A percentile compares a stretch with the other conserved stretches of the same genome.
Evolutionary conservation across 176 grass and related monocot genomes (phyloP).

Genomic region (Oryza officinalis): DNA sequence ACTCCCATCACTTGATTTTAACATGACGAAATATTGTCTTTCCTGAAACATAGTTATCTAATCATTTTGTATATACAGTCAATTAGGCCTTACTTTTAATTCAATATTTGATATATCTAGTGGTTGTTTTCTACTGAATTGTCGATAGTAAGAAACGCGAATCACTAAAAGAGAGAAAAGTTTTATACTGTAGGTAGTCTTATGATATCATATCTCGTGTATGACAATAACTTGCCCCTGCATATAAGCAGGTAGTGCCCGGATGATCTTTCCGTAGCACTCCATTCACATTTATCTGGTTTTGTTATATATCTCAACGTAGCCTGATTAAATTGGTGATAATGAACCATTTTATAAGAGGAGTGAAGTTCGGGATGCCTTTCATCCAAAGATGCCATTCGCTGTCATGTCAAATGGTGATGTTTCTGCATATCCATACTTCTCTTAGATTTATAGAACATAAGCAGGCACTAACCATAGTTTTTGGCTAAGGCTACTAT

Average conservation of each 20-base stretch:
- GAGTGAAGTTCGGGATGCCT: slow-evolving; percentile 57
- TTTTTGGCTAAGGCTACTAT: background rate
- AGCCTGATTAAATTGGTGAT: background rate
- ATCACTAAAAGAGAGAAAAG: slow-evolving; percentile 34
- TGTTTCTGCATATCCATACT: slow-evolving; percentile 11
- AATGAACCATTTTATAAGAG: slow-evolving; percentile 67
- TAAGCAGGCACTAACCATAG: background rate
- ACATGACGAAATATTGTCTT: slow-evolving; percentile 17
- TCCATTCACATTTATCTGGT: slow-evolving; percentile 21
- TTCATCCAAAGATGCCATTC: slow-evolving; percentile 61
- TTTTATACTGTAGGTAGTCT: slow-evolving; percentile 31
- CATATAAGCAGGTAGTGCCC: slow-evolving; percentile 31
- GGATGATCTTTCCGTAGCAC: slow-evolving; percentile 16
- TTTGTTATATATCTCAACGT: slow-evolving; percentile 22
- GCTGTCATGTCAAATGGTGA: slow-evolving; percentile 55
- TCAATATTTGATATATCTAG: slow-evolving; percentile 46
- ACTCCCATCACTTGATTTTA: background rate
- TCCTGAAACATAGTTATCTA: slow-evolving; percentile 29
- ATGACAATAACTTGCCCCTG: slow-evolving; percentile 32
- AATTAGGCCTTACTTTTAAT: slow-evolving; percentile 11
- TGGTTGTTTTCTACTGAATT: slow-evolving; percentile 48
- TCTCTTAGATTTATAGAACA: background rate
- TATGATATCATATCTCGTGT: slow-evolving; percentile 54
- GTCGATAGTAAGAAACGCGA: slow-evolving; percentile 24
- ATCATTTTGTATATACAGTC: slow-evolving; percentile 16